Evolutionary conservation across 2,329 filamentous ascomycete genomes (phyloP), one percentile per base, ranked within the genome.

Genomic region (Pyricularia pennisetigena): DNA sequence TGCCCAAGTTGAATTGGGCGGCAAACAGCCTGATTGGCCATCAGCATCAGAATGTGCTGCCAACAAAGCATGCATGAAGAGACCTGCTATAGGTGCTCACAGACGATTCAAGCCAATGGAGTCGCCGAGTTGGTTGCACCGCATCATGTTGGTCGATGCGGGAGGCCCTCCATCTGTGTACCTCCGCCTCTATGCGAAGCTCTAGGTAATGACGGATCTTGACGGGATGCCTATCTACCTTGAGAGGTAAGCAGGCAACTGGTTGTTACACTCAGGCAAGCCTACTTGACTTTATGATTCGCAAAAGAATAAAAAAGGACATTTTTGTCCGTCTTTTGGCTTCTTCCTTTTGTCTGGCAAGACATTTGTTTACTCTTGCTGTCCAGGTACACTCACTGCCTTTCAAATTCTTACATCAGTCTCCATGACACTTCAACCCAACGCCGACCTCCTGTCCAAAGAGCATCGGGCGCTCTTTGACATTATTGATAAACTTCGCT

Each of bases 381-480:
- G 6, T 10, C 9, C n/a, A 5, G 20, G 24, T 24, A 59, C n/a
- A 24, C 23, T 24, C 54, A n/a, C 20, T 41, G 32, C 32, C 32
- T 41, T 41, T 41, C 32, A 41, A 4, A 41, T 14, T 41, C 6
- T 4, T 5, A 61, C 24, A 61, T 24, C 57, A 26, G 23, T n/a
- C 9, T 26, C 23, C n/a, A 61, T 61, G 57, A 23, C 57, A n/a
- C n/a, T 16, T n/a, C 57, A 61, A 61, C 4, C 57, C n/a, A 61
- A 16, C 24, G 2, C 32, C 23, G 66, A 68, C 14, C 72, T 75
- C 23, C 72, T 74, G 67, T 72, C 71, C 23, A 65, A 71, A 29
- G 77, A 80, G 30, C 77, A 79, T 35, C 74, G 77, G 5, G 75
- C 77, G 26, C 73, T 81, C 3, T 72, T 81, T 16, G 77, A 82